Percentiles rank a stretch among this genome's conserved stretches.
These are phyloP conservation scores for Alternaria infectoria DNA, from an alignment of 2,329 filamentous ascomycete species.

Conservation along the genomic window DNA sequence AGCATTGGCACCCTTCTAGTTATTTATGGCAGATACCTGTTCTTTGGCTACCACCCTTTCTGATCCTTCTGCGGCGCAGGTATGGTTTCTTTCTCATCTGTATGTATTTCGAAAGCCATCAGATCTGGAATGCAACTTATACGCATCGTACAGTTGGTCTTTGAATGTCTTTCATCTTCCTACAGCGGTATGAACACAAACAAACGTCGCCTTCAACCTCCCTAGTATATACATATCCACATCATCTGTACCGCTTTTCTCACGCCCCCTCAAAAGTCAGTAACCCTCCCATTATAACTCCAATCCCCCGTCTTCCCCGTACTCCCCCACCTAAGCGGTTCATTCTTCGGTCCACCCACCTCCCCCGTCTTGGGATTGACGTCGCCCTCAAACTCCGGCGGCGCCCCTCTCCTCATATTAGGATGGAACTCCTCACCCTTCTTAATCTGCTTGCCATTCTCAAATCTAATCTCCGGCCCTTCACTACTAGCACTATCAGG, in stretches of 20 bases:
- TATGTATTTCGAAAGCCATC: not conserved
- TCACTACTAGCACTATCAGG: slow-evolving; percentile 10
- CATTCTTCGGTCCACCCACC: slow-evolving; percentile 95
- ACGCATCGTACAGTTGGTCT: no score
- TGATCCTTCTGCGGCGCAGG: not conserved
- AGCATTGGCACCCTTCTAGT: not conserved
- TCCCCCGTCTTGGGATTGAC: slow-evolving; percentile 93
- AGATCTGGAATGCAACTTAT: not conserved
- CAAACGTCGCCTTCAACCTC: not conserved
- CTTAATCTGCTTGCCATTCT: slow-evolving; percentile 51
- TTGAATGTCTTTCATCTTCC: not conserved
- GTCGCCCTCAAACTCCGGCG: slow-evolving; percentile 92
- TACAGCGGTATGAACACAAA: not conserved
- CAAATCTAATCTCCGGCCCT: slow-evolving; percentile 18
- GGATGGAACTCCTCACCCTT: slow-evolving; percentile 72
- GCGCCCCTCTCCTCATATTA: slow-evolving; percentile 75
- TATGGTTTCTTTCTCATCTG: not conserved
- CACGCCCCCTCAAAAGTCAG: slow-evolving; percentile 69
- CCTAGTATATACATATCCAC: not conserved
- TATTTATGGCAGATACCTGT: not conserved
- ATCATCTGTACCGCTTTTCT: not conserved
- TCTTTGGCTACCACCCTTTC: no score
- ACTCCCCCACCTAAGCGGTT: slow-evolving; percentile 86
- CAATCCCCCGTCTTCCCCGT: slow-evolving; percentile 72
- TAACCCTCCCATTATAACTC: slow-evolving; percentile 94